A percentile compares a stretch with the other conserved stretches of the same genome.
Evolutionary conservation across 1,284 basidiomycete species (phyloP).

Genomic region (Naganishia cerealis): DNA sequence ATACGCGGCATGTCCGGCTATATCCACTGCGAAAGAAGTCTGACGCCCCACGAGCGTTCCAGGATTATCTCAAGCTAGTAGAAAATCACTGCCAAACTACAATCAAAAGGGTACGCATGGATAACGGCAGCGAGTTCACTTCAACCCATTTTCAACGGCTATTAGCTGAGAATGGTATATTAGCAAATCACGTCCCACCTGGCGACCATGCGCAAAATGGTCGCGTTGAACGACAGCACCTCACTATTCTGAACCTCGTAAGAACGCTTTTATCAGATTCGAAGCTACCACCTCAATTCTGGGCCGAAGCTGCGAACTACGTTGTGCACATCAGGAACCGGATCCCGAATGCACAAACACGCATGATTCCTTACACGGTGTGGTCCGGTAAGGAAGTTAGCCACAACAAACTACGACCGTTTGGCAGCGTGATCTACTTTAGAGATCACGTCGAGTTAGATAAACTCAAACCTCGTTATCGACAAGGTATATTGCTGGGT

Average conservation of each 20-base stretch:
- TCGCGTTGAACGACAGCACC: slow-evolving; percentile 18
- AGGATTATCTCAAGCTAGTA: slow-evolving; percentile 16
- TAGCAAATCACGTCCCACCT: slow-evolving; percentile 15
- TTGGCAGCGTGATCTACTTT: neutral
- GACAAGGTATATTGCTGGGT: neutral
- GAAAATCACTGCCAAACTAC: slow-evolving; percentile 11
- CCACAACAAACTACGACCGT: neutral
- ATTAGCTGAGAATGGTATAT: slow-evolving; percentile 27
- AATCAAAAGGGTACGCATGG: slow-evolving; percentile 14
- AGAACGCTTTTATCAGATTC: slow-evolving; percentile 15
- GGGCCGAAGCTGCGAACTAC: slow-evolving; percentile 33
- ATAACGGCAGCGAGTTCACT: slow-evolving; percentile 36
- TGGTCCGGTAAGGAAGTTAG: neutral
- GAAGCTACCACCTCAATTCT: slow-evolving; percentile 11
- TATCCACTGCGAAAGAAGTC: slow-evolving; percentile 18
- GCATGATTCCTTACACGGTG: neutral
- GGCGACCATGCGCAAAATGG: slow-evolving; percentile 32
- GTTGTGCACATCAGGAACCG: slow-evolving; percentile 31
- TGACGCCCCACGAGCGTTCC: slow-evolving; percentile 4
- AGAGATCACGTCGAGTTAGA: neutral
- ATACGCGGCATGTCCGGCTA: slow-evolving; percentile 24
- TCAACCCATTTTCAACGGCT: slow-evolving; percentile 3
- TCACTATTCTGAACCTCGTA: slow-evolving; percentile 22
- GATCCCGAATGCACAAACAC: neutral
- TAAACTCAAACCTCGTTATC: neutral